phyloP scores from a whole-genome alignment of 352 stramenopile species.

The Phytopythium sindhum region DNA sequence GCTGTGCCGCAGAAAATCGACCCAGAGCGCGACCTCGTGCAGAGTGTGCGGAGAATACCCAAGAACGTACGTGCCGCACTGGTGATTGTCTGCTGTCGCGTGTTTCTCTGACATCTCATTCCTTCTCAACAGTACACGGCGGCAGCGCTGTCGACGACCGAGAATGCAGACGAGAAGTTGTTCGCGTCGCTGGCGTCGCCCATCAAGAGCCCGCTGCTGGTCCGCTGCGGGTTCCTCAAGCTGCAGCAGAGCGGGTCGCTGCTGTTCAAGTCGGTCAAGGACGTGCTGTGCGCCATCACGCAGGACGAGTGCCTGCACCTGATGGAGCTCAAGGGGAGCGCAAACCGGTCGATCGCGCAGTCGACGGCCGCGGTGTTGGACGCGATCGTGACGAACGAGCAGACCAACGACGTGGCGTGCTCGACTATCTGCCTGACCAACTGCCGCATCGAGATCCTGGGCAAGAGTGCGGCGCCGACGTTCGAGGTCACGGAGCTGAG shows the following conservation, averaged over 20 bases:
- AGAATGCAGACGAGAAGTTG: conserved; percentile 54
- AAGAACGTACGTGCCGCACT: conserved; percentile 57
- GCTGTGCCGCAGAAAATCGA: conserved; percentile 55
- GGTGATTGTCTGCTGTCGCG: background rate
- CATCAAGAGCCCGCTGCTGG: conserved; percentile 62
- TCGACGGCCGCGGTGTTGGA: conserved; percentile 62
- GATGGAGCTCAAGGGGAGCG: conserved; percentile 69
- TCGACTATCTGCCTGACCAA: conserved; percentile 57
- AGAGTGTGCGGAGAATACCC: conserved; percentile 76
- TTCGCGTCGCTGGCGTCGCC: conserved; percentile 66
- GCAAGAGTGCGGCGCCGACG: conserved; percentile 53
- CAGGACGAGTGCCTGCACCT: conserved; percentile 72
- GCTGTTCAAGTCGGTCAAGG: conserved; percentile 73
- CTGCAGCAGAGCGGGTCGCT: conserved; percentile 59
- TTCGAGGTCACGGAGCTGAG: conserved; percentile 74
- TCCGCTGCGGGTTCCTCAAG: conserved; percentile 76
- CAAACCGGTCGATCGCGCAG: conserved; percentile 43
- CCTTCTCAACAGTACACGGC: conserved; percentile 51
- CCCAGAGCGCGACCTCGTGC: conserved; percentile 69
- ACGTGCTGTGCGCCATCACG: conserved; percentile 75
- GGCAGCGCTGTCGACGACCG: conserved; percentile 46
- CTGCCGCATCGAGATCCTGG: conserved; percentile 75
- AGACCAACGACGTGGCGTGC: conserved; percentile 43
- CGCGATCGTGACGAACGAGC: conserved; percentile 46
- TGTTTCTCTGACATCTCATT: conserved; percentile 1